Evolutionary conservation across 345 rosid genomes (phyloP), one percentile per base, ranked within the genome.

Genomic region (Gossypium raimondii): DNA sequence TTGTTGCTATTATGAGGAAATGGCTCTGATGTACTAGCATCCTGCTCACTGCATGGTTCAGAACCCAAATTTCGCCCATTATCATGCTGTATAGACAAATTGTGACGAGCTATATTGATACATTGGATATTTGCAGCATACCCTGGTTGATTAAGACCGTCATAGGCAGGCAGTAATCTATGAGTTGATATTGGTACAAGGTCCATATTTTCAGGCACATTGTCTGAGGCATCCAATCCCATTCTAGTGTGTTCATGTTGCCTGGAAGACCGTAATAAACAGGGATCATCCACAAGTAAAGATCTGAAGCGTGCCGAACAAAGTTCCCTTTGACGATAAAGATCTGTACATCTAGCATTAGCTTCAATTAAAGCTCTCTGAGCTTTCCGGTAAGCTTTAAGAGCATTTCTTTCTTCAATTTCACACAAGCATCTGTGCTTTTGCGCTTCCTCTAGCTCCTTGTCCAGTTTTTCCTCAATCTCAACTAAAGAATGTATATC

Each of bases 371-470:
- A 78, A 77, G 89, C 91, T 78, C 90, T 93, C 78, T 91, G 99
- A 13, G 98, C 92, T 84, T 86, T 90, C 76, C 93, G 84, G 82
- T 91, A 95, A 66, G 89, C 89, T 84, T 85, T 93, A 66, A 93
- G 93, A 62, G 98, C 94, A 77, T 93, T 91, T 78, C 96, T 87
- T 82, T 95, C 99, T 83, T 95, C 99, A 88, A 89, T 83, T 87
- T 95, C 98, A 84, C 94, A 88, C 58, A 71, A 86, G 75, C 77
- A 84, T 74, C 92, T 81, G 67, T 78, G 79, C 67, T 91, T 89
- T 68, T 95, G 98, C 63, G 92, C 98, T 79, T 88, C 90, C 75
- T 86, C 98, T 78, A 95, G 87, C 76, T 93, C 93, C 82, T 78
- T 93, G 85, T 95, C 99, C 68, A 89, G 81, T 41, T 90, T 77